phyloP scores from a whole-genome alignment of 352 stramenopile genomes.

The Phytopythium delawarense region DNA sequence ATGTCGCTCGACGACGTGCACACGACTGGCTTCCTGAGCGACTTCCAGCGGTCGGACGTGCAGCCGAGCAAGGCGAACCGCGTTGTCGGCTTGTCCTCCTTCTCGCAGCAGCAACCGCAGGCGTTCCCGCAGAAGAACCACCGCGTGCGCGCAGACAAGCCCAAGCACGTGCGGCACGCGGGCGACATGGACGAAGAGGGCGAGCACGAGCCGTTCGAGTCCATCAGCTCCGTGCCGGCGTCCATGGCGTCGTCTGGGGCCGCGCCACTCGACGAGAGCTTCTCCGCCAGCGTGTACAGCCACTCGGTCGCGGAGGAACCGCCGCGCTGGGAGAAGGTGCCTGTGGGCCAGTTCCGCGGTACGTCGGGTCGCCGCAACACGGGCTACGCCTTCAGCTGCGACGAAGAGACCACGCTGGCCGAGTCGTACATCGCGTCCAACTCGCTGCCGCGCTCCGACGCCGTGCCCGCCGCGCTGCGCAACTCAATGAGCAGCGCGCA shows the following conservation, averaged over 20 bases:
- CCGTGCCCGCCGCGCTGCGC: constrained; percentile 54
- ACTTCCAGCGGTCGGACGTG: constrained; percentile 46
- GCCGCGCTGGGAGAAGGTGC: constrained; percentile 35
- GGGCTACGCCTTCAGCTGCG: constrained; percentile 79
- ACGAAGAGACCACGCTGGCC: constrained; percentile 76
- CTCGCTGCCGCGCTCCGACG: constrained; percentile 61
- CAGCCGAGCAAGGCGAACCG: constrained; percentile 28
- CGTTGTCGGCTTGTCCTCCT: constrained; percentile 2
- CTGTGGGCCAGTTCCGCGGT: constrained; percentile 29
- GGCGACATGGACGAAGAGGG: background rate
- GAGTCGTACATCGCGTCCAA: constrained; percentile 85
- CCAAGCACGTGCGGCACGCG: background rate
- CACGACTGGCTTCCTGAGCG: constrained; percentile 35
- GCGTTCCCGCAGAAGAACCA: constrained; percentile 19
- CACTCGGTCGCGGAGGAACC: constrained; percentile 41
- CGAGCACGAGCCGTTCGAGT: constrained; percentile 9
- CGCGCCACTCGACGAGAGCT: constrained; percentile 34
- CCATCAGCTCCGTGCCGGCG: constrained; percentile 9
- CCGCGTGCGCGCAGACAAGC: background rate
- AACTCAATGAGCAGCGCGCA: constrained; percentile 34
- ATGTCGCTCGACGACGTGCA: constrained; percentile 78
- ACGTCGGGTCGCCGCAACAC: constrained; percentile 50
- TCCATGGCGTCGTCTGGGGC: constrained; percentile 19
- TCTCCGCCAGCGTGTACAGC: constrained; percentile 64
- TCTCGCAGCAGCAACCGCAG: constrained; percentile 17